Evolutionary conservation across 2,329 filamentous ascomycete genomes (phyloP), one percentile per base, ranked within the genome.

Genomic region (Cladosporium sp.): DNA sequence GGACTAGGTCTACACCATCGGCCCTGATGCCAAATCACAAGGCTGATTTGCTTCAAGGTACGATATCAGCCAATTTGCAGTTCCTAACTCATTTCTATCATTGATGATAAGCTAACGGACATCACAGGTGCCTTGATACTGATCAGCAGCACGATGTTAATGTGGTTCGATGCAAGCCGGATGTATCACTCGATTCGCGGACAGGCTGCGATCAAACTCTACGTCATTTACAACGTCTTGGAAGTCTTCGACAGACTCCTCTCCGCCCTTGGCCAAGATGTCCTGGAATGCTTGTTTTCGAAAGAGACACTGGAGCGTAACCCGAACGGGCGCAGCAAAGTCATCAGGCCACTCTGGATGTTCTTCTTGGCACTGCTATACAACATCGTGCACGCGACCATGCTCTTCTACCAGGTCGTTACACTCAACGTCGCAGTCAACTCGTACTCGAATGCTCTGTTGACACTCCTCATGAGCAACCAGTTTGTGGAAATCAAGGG

Each of bases 401-500:
- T 92, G 0, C 83, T 99, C 0, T 98, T 99, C 79, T 98, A 97
- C 77, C 95, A 99, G 75, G 94, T 98, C 71, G 96, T 99, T 72
- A 96, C 95, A 0, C 86, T 99, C 64, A 99, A 99, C 70, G 96
- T 99, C 3, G 95, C 95, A 0, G 94, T 99, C 72, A 99, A 99
- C 78, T 97, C 94, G 0, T 99, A 99, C 78, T 97, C 93, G 0
- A 99, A 99, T 75, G 94, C 95, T 0, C 83, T 99, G 4, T 84
- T 99, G 38, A 97, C 95, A 0, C 86, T 99, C 0, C 84, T 99
- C 1, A 87, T 99, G 76, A 97, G 93, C 7, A 99, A 98, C 75
- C 96, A 99, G 75, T 99, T 99, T 74, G 95, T 99, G 52, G 95
- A 99, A 80, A 97, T 99, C 83, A 99, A 99, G 76, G 92, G 92